Evolutionary conservation across 768 basidiomycete genomes (phyloP).

Genomic region (Coprinellus micaceus): DNA sequence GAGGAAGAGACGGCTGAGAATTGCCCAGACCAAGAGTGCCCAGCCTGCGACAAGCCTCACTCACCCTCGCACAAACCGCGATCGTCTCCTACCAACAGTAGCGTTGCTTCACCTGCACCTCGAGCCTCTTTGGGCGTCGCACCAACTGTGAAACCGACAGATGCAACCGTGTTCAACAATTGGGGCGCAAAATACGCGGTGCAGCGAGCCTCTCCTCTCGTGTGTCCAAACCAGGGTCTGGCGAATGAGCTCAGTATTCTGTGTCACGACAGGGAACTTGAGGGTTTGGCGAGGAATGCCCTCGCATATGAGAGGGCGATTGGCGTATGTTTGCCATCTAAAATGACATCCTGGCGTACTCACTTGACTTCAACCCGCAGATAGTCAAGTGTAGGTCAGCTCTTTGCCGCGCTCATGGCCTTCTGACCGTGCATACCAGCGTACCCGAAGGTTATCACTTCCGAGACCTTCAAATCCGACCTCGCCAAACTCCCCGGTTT

Average conservation of each 20-base stretch:
- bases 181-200: constrained; percentile 53
- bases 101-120: constrained; percentile 3
- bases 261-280: constrained; percentile 54
- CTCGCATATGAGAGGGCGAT: constrained; percentile 72
- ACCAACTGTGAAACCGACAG: constrained; percentile 17
- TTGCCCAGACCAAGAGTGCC: constrained; percentile 35
- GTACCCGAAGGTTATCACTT: constrained; percentile 44
- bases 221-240: constrained; percentile 66
- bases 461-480: constrained; percentile 33
- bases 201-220: constrained; percentile 58
- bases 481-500: constrained; percentile 43
- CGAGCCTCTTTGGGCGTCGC: not conserved
- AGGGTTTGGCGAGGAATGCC: constrained; percentile 64
- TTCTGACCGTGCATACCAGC: constrained; percentile 29
- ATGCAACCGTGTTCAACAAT: constrained; percentile 23
- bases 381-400: constrained; percentile 27
- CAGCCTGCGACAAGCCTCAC: not conserved
- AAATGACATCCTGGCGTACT: not conserved
- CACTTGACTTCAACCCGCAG: constrained; percentile 7
- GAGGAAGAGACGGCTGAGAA: constrained; percentile 41
- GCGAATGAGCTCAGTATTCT: constrained; percentile 57
- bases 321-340: constrained; percentile 42
- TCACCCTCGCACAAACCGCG: not conserved
- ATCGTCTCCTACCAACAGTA: too few relatives aligned
- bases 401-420: constrained; percentile 1